Conservation (phyloP, 345 rosid species). For the Eucalyptus erythrocorys region DNA sequence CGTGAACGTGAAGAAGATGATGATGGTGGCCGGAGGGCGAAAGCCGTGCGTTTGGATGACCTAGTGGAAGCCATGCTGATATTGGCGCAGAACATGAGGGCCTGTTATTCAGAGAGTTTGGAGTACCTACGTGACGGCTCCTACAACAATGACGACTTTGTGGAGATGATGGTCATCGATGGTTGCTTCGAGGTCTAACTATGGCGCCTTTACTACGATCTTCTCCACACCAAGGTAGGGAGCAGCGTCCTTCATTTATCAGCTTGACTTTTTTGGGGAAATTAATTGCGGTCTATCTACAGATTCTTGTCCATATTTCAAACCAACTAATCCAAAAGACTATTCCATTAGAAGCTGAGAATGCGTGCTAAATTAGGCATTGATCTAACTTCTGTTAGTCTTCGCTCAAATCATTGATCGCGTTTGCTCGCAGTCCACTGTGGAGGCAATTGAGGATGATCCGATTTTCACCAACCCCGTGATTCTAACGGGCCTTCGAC, state of each 20-base stretch:
- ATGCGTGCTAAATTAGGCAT: not conserved
- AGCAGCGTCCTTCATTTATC: not conserved
- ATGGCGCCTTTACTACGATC: not conserved
- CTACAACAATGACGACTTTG: not conserved
- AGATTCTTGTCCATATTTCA: not conserved
- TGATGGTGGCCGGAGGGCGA: not conserved
- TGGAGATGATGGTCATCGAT: not conserved
- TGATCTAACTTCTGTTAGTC: not conserved
- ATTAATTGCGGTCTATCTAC: not conserved
- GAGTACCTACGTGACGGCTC: too few species aligned
- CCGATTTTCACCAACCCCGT: not conserved
- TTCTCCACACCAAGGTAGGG: not conserved
- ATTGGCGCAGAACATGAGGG: not conserved
- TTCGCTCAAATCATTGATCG: not conserved
- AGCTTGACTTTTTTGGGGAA: not conserved
- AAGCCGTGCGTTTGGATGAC: not conserved
- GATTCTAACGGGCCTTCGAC: not conserved
- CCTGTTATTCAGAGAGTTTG: not conserved
- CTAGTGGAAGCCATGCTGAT: not conserved
- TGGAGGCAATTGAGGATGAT: not conserved
- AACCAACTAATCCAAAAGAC: not conserved
- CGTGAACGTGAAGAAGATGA: not conserved
- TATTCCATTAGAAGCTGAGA: not conserved
- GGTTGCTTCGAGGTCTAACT: not conserved
- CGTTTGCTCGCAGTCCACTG: not conserved